Percentiles rank a stretch among this genome's conserved stretches.
phyloP scores from a whole-genome alignment of 306 rosid species.

The Boehmeria nivea region DNA sequence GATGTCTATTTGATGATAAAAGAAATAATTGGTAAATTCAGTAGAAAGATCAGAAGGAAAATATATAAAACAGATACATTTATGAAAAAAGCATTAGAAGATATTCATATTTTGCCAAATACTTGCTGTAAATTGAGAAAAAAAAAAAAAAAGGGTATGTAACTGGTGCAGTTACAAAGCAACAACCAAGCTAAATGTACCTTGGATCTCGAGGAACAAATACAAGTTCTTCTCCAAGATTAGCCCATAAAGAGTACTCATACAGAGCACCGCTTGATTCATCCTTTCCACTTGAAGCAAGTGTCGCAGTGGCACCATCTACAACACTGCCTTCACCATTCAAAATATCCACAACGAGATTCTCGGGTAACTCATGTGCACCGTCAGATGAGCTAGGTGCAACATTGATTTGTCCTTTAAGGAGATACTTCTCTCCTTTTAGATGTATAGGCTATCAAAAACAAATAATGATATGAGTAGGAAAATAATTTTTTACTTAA shows the following conservation, averaged over 20 bases:
- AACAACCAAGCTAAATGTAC: slow-evolving; percentile 37
- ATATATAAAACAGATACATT: too few relatives aligned
- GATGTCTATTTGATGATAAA: too few relatives aligned
- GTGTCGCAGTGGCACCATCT: slow-evolving; percentile 43
- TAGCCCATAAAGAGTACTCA: slow-evolving; percentile 76
- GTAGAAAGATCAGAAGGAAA: neutral
- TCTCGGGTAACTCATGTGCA: slow-evolving; percentile 48
- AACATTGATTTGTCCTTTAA: slow-evolving; percentile 69
- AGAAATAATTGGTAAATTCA: neutral
- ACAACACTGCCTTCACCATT: slow-evolving; percentile 34
- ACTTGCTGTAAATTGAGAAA: neutral
- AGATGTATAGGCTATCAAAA: slow-evolving; percentile 68
- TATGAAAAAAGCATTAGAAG: too few relatives aligned
- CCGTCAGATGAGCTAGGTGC: slow-evolving; percentile 43
- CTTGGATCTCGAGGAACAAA: slow-evolving; percentile 81
- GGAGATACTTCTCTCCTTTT: slow-evolving; percentile 79
- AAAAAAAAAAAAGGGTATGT: too few relatives aligned
- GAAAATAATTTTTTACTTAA: slow-evolving; percentile 10
- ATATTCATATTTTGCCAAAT: too few relatives aligned
- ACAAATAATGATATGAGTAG: slow-evolving; percentile 1
- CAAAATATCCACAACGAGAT: slow-evolving; percentile 55
- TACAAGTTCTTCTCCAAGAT: slow-evolving; percentile 63
- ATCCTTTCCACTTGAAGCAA: slow-evolving; percentile 41
- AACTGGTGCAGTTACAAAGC: too few relatives aligned
- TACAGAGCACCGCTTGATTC: slow-evolving; percentile 40